These are phyloP conservation scores for Chondrus crispus DNA, from an alignment of 23 red algal species.

Conservation along the genomic window DNA sequence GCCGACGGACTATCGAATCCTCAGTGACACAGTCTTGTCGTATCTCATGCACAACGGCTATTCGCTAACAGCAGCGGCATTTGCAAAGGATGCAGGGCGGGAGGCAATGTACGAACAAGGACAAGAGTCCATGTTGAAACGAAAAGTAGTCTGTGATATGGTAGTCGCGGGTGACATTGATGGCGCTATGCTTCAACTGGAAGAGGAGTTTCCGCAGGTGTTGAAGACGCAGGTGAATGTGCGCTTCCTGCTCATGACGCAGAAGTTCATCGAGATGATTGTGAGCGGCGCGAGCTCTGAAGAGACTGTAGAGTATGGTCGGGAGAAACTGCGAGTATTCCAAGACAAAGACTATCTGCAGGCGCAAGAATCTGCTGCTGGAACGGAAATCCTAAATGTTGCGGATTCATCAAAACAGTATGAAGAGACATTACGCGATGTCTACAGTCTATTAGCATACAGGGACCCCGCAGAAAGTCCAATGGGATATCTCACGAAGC, in stretches of 20 bases:
- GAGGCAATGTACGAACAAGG: slow-evolving; percentile 49
- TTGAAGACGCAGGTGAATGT: slow-evolving; percentile 34
- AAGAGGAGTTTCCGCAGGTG: slow-evolving; percentile 61
- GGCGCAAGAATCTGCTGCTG: background rate
- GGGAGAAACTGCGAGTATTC: slow-evolving; percentile 32
- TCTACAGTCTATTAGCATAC: slow-evolving; percentile 72
- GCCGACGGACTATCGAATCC: slow-evolving; percentile 29
- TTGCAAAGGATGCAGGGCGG: slow-evolving; percentile 63
- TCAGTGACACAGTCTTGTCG: slow-evolving; percentile 58
- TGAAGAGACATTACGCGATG: slow-evolving; percentile 58
- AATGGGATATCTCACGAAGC: slow-evolving; percentile 50
- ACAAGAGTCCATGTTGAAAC: slow-evolving; percentile 36
- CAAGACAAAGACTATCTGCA: slow-evolving; percentile 56
- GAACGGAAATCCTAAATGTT: background rate
- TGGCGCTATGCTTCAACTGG: slow-evolving; percentile 53
- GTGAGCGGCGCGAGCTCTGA: slow-evolving; percentile 52
- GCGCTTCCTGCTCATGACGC: slow-evolving; percentile 44
- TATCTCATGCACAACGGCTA: slow-evolving; percentile 93
- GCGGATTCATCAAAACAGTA: background rate
- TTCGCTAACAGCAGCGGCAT: slow-evolving; percentile 70
- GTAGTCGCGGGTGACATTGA: slow-evolving; percentile 61
- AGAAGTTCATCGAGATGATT: slow-evolving; percentile 68
- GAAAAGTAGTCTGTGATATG: slow-evolving; percentile 45
- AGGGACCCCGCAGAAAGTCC: slow-evolving; percentile 65
- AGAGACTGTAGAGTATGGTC: slow-evolving; percentile 65